Percentiles rank a stretch among this genome's conserved stretches.
Conservation (phyloP, 1,284 basidiomycete genomes). For the Laetiporus sulphureus region DNA sequence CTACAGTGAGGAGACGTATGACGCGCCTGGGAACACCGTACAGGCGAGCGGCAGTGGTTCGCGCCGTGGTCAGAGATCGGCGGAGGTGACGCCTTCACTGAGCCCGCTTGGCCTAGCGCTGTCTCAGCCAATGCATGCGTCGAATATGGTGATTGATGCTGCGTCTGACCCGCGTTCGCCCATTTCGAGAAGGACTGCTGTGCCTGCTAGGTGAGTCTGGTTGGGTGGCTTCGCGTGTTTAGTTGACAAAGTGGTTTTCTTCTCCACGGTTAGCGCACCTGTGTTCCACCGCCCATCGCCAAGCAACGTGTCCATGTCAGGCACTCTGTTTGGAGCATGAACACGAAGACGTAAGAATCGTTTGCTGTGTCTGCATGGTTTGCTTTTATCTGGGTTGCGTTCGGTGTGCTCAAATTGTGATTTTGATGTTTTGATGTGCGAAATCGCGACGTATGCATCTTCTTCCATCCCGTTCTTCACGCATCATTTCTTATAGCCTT, state of each 20-base stretch:
- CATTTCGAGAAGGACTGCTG: slow-evolving; percentile 12
- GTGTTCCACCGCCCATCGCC: slow-evolving; percentile 6
- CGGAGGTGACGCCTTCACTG: background rate
- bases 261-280: background rate
- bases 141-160: slow-evolving; percentile 11
- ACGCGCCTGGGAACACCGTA: no score
- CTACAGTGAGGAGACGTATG: no score
- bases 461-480: no score
- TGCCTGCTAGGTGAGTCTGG: slow-evolving; percentile 12
- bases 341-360: no score
- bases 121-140: slow-evolving; percentile 7
- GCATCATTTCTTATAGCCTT: no score
- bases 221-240: slow-evolving; percentile 1
- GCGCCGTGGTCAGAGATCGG: no score
- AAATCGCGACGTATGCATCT: no score
- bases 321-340: background rate
- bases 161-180: slow-evolving; percentile 25
- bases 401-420: no score
- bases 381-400: no score
- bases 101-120: slow-evolving; percentile 5
- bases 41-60: no score
- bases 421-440: no score
- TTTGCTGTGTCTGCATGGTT: no score
- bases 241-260: background rate
- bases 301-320: background rate